Percentiles rank a stretch among this genome's conserved stretches.
These are phyloP conservation scores for Phytophthora macrochlamydospora DNA, from an alignment of 352 stramenopile genomes.

Conservation along the genomic window DNA sequence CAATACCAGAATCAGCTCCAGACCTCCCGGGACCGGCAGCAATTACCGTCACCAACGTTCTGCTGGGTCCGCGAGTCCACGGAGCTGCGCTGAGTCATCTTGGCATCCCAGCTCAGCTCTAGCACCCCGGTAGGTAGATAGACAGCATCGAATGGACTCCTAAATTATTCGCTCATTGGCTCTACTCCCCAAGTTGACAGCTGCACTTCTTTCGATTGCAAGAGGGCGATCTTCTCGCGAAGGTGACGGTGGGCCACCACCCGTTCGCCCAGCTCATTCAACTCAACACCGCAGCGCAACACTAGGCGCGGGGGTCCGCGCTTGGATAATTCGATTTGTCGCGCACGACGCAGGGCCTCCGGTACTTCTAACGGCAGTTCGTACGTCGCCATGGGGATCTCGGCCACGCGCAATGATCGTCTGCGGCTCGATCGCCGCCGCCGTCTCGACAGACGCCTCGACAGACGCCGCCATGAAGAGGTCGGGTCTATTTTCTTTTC, in stretches of 20 bases:
- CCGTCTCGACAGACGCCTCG: slow-evolving; percentile 11
- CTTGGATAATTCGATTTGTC: slow-evolving; percentile 47
- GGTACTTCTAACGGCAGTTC: slow-evolving; percentile 71
- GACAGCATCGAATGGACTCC: slow-evolving; percentile 28
- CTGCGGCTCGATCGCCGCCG: slow-evolving; percentile 6
- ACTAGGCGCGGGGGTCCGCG: slow-evolving; percentile 58
- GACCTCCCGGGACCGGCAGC: slow-evolving; percentile 28
- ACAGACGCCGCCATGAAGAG: neutral
- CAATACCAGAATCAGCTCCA: slow-evolving; percentile 25
- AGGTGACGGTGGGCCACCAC: slow-evolving; percentile 50
- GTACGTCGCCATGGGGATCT: slow-evolving; percentile 63
- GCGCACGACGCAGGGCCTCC: slow-evolving; percentile 43
- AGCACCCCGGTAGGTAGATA: slow-evolving; percentile 13
- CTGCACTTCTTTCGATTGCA: slow-evolving; percentile 52
- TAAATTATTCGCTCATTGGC: slow-evolving; percentile 46
- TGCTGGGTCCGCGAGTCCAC: slow-evolving; percentile 42
- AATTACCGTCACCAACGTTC: slow-evolving; percentile 32
- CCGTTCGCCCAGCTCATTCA: slow-evolving; percentile 48
- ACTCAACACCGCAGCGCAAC: slow-evolving; percentile 56
- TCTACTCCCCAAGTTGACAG: slow-evolving; percentile 50
- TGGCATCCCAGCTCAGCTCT: neutral
- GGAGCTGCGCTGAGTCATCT: slow-evolving; percentile 27
- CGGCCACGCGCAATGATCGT: neutral
- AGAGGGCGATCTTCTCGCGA: slow-evolving; percentile 36
- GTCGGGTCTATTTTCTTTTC: slow-evolving; percentile 12